Evolutionary conservation across 225 moss, liverwort and hornwort species (phyloP).

Genomic region (Marchantia paleacea): DNA sequence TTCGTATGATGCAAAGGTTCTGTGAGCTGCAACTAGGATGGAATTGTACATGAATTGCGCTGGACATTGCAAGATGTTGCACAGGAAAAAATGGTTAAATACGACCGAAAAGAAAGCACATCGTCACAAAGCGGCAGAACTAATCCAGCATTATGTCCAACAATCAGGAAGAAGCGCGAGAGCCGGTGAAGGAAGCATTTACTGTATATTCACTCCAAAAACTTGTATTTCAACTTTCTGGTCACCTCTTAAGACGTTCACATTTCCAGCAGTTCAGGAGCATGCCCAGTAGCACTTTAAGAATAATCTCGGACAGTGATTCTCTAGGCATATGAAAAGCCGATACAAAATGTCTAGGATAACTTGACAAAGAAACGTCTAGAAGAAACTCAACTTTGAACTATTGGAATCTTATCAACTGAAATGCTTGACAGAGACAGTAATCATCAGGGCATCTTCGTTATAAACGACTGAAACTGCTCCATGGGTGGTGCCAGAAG

Average conservation of each 20-base stretch:
- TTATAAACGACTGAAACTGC: neutral
- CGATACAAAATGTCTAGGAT: neutral
- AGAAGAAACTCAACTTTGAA: neutral
- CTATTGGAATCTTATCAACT: too few relatives aligned
- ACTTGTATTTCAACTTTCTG: neutral
- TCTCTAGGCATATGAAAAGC: neutral
- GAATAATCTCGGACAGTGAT: too few relatives aligned
- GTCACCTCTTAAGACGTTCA: neutral
- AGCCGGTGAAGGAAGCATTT: too few relatives aligned
- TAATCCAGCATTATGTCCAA: too few relatives aligned
- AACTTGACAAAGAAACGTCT: neutral
- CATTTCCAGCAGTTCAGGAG: neutral
- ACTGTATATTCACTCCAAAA: too few relatives aligned
- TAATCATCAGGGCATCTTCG: neutral
- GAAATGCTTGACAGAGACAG: too few relatives aligned
- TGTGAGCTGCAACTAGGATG: too few relatives aligned
- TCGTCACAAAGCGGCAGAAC: neutral
- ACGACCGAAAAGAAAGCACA: neutral
- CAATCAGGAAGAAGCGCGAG: too few relatives aligned
- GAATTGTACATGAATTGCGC: too few relatives aligned
- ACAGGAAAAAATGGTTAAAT: neutral
- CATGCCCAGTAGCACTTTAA: neutral
- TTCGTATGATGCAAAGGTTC: too few relatives aligned
- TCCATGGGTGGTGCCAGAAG: conserved; percentile 3
- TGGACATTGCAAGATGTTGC: neutral